Base-by-base conservation (phyloP, 805 yeast species). In the Wickerhamomyces ciferrii region DNA sequence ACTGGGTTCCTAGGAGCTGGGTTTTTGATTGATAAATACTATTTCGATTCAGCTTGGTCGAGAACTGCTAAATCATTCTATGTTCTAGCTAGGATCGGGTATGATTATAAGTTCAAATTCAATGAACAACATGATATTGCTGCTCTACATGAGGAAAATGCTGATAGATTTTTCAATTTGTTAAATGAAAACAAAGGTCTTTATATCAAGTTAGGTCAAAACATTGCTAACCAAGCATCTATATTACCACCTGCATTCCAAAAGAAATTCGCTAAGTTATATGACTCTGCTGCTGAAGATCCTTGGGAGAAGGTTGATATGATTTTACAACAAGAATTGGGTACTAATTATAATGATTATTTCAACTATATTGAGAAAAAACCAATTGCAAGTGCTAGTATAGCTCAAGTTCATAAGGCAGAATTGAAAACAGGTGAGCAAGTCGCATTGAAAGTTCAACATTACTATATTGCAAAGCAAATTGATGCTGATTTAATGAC, bases 151-250 rank as follows among this genome's bases (percentile, higher is more conserved):
- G 80, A 78, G 47, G 62, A 77, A 24, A 76, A 78, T 34, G 78
- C 92, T 5, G 73, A 70, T 18, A 60, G 81, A 39, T 54, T 81
- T 43, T 70, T 69, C 52, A 56, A 72, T 39, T 59, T 81, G 43
- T 58, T 80, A 46, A 59, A 61, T 34, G 56, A 56, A 13, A 80
- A 80, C 56, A 76, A 74, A 51, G 85, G 86, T 2, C 69, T 87
- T 18, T 87, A 84, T 58, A 81, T 87, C 60, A 86, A 86, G 60
- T 63, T 84, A 53, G 95, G 94, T 21, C 94, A 86, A 69, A 83
- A 87, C 43, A 73, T 86, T 41, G 92, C 94, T 2, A 79, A 85
- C 56, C 94, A 87, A 60, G 81, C 88, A 1, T 65, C 74, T 24
- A 69, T 83, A 55, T 77, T 86, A 52, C 95, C 95, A 2, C 62